Base-by-base conservation (phyloP, 83 land plant species). In the Isoetes engelmannii region DNA sequence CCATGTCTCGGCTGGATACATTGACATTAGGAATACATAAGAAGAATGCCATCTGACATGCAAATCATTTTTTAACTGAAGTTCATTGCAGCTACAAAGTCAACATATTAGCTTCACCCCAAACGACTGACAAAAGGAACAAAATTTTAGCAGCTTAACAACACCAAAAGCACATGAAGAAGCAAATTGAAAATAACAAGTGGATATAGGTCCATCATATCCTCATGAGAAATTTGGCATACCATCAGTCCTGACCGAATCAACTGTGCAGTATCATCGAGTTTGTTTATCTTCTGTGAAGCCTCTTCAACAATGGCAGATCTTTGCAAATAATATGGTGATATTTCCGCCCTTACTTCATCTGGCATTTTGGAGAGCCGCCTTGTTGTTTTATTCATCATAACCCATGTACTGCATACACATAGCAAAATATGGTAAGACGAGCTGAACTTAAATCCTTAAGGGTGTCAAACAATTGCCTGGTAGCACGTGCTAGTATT, bases 341-440 rank as follows among this genome's bases (percentile, higher is more conserved):
- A 67, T 73, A 74, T 77, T 68, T 88, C 89, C 47, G 72, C 74
- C 53, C 69, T 77, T 8, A 84, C 92, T 53, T 75, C 80, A 7
- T 81, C 82, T 7, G 86, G 92, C 44, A 85, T 83, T 61, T 88
- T 88, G 4, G 76, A 78, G 55, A 88, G 47, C 67, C 73, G 83
- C 57, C 89, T 85, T 70, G 89, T 88, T 65, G 75, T 83, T 78
- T 76, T 72, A 71, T 88, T 77, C 89, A 88, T 88, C 58, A 85
- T 80, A 28, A 82, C 89, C 89, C 89, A 88, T 17, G 81, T 85
- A 72, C 89, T 88, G 78, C 72, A 72, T 12, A 55, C 37, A 41
- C 17, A 59, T 7, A 42, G 45, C 17, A 10, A 20, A 6, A 7
- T 42, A 7, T 8, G 10, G 47, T 19, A 2, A 28, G 44, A 43